phyloP scores from a whole-genome alignment of 2,329 filamentous ascomycete genomes.

The Curvularia sp. region DNA sequence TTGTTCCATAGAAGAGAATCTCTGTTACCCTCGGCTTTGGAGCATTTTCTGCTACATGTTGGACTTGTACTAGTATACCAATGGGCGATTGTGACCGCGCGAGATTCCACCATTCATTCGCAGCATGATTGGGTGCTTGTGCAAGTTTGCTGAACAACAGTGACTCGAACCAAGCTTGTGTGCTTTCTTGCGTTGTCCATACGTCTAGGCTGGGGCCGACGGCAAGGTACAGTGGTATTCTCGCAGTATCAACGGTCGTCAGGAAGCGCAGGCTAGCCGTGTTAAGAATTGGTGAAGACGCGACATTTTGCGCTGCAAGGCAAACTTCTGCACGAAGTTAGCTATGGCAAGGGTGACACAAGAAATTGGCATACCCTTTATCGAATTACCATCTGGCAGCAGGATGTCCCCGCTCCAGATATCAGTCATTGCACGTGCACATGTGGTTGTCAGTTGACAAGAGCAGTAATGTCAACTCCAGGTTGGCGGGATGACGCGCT shows the following conservation, averaged over 20 bases:
- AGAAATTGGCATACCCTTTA: constrained; percentile 30
- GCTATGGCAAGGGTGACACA: neutral
- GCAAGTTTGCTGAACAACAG: constrained; percentile 38
- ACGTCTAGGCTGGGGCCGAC: constrained; percentile 50
- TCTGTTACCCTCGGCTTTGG: constrained; percentile 48
- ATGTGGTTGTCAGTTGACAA: neutral
- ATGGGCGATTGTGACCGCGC: constrained; percentile 49
- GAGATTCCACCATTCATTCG: constrained; percentile 48
- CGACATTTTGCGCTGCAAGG: constrained; percentile 32
- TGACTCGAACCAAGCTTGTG: constrained; percentile 52
- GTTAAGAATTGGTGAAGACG: constrained; percentile 26
- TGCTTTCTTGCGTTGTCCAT: constrained; percentile 43
- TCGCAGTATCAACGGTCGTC: constrained; percentile 49
- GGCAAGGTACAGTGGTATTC: constrained; percentile 52
- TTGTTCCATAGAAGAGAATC: constrained; percentile 55
- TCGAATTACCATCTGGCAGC: constrained; percentile 32
- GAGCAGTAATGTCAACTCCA: constrained; percentile 3
- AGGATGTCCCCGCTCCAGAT: constrained; percentile 46
- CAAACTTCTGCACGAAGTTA: constrained; percentile 34
- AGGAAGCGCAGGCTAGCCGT: constrained; percentile 44
- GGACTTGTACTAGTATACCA: constrained; percentile 49
- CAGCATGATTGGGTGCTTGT: constrained; percentile 10
- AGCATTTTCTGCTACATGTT: constrained; percentile 1
- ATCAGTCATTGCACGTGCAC: constrained; percentile 35
- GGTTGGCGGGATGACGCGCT: constrained; percentile 23